Evolutionary conservation across 2,329 filamentous ascomycete genomes (phyloP).

Genomic region (Orbilia brochopaga): DNA sequence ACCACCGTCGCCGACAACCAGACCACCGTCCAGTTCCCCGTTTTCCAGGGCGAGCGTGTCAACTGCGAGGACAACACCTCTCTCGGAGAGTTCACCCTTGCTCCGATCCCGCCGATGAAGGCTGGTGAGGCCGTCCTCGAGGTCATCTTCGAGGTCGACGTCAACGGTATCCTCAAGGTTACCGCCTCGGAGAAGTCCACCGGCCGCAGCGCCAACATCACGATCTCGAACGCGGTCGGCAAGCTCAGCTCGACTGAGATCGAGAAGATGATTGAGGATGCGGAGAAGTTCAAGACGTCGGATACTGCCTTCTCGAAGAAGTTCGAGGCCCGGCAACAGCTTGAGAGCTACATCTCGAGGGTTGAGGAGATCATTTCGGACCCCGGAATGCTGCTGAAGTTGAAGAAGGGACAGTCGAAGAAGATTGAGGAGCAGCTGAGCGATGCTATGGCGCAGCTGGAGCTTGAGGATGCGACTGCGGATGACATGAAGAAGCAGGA

Average conservation of each 20-base stretch:
- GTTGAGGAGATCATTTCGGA: slow-evolving; percentile 99
- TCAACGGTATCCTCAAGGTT: slow-evolving; percentile 99
- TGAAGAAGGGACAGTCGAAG: slow-evolving; percentile 99
- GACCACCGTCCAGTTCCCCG: slow-evolving; percentile 86
- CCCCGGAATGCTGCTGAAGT: slow-evolving; percentile 91
- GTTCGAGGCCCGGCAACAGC: slow-evolving; percentile 98
- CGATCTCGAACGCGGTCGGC: slow-evolving; percentile 98
- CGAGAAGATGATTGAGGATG: slow-evolving; percentile 93
- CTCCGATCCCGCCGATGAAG: slow-evolving; percentile 82
- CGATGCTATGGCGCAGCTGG: slow-evolving; percentile 96
- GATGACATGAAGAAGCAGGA: slow-evolving; percentile 99
- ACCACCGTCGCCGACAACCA: slow-evolving; percentile 82
- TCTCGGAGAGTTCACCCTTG: slow-evolving; percentile 93
- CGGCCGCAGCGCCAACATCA: slow-evolving; percentile 97
- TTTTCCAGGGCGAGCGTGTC: slow-evolving; percentile 94
- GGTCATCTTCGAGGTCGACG: slow-evolving; percentile 98
- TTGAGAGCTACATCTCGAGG: slow-evolving; percentile 97
- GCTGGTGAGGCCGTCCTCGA: slow-evolving; percentile 96
- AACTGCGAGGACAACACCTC: slow-evolving; percentile 99
- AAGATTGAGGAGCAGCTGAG: slow-evolving; percentile 97
- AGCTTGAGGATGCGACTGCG: slow-evolving; percentile 86
- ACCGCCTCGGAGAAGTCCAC: slow-evolving; percentile 99
- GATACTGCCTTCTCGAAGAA: slow-evolving; percentile 99
- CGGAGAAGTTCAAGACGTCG: slow-evolving; percentile 97
- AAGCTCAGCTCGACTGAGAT: slow-evolving; percentile 95